Evolutionary conservation across 202 grass and related monocot genomes (phyloP).

Genomic region (Dendrocalamus latiflorus): DNA sequence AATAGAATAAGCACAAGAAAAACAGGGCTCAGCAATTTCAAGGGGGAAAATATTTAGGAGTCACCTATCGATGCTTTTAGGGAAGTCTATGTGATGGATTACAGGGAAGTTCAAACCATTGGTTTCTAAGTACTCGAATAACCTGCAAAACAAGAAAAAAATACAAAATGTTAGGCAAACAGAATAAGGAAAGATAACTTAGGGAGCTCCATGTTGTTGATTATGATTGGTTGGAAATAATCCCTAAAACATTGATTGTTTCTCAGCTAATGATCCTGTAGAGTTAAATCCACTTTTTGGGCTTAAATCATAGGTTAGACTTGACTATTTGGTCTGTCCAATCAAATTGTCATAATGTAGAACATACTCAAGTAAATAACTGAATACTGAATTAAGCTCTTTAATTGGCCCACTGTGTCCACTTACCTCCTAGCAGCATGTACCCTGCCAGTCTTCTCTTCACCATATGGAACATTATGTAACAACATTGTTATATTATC

Average conservation of each 20-base stretch:
- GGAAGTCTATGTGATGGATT: conserved; percentile 90
- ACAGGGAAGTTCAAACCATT: conserved; percentile 80
- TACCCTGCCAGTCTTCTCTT: conserved; percentile 76
- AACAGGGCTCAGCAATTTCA: background rate
- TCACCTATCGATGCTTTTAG: conserved; percentile 60
- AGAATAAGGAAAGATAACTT: background rate
- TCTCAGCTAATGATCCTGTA: background rate
- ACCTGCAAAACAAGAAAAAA: conserved; percentile 45
- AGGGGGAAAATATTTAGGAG: background rate
- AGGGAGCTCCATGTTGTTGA: background rate
- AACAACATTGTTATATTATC: conserved; percentile 82
- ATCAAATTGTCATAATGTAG: background rate
- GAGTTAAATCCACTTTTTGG: background rate
- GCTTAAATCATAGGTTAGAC: background rate
- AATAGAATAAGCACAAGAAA: conserved; percentile 29
- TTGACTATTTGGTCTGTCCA: background rate
- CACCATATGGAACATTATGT: conserved; percentile 70
- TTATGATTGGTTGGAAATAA: conserved; percentile 9
- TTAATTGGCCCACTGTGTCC: conserved; percentile 1
- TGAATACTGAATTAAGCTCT: background rate
- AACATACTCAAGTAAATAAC: background rate
- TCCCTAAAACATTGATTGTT: background rate
- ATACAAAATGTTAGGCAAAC: conserved; percentile 2
- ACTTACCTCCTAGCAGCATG: conserved; percentile 79
- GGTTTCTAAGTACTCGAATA: conserved; percentile 85